A percentile compares a stretch with the other conserved stretches of the same genome.
Evolutionary conservation across 768 basidiomycete genomes (phyloP).

Genomic region (Leucosporidium scottii): DNA sequence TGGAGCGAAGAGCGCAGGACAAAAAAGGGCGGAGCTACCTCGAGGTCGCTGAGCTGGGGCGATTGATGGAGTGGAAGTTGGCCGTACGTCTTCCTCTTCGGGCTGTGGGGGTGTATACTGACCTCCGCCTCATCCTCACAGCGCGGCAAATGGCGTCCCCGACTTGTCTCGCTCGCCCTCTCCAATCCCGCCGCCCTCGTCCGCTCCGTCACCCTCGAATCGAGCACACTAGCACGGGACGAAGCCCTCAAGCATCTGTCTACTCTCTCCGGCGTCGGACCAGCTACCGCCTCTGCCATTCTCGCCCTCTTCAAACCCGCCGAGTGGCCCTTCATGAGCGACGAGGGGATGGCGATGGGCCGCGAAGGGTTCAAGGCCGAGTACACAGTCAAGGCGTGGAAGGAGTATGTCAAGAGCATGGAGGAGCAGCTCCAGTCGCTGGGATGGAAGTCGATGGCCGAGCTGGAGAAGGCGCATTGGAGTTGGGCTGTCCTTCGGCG

Average conservation of each 20-base stretch:
- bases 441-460: constrained; percentile 16
- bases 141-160: constrained; percentile 32
- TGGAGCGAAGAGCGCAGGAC: not conserved
- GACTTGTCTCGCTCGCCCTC: constrained; percentile 4
- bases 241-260: constrained; percentile 10
- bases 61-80: constrained; percentile 32
- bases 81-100: constrained; percentile 9
- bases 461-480: constrained; percentile 24
- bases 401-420: constrained; percentile 8
- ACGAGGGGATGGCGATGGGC: constrained; percentile 8
- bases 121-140: not conserved
- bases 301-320: constrained; percentile 9
- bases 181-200: constrained; percentile 12
- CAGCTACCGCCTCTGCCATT: constrained; percentile 33
- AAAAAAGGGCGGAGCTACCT: not conserved
- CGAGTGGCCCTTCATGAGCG: constrained; percentile 19
- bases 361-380: constrained; percentile 8
- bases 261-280: constrained; percentile 29
- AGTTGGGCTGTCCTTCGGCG: constrained; percentile 15
- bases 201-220: constrained; percentile 1
- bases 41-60: constrained; percentile 15
- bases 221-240: not conserved
- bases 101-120: not conserved
- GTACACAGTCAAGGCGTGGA: constrained; percentile 28
- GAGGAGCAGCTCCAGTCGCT: constrained; percentile 4